A percentile compares a stretch with the other conserved stretches of the same genome.
These are phyloP conservation scores for Psilocybe cyanescens DNA, from an alignment of 768 basidiomycete genomes.

Conservation along the genomic window DNA sequence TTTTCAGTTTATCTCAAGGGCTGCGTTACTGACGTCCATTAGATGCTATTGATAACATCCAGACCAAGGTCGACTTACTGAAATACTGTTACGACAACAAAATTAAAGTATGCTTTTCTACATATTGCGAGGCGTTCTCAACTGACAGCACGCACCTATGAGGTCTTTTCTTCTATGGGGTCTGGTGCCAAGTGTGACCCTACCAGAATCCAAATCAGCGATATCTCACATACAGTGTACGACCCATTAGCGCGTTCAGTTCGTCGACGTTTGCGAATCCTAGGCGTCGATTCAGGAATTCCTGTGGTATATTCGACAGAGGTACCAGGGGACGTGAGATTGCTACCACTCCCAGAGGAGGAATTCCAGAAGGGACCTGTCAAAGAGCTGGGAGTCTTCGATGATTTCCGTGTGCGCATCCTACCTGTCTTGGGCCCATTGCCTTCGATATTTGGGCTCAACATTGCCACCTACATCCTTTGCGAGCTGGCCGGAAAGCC, in stretches of 20 bases:
- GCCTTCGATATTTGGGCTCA: constrained; percentile 89
- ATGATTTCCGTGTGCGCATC: constrained; percentile 93
- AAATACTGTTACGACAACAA: constrained; percentile 81
- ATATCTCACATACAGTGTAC: constrained; percentile 90
- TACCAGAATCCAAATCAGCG: constrained; percentile 92
- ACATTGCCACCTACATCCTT: constrained; percentile 87
- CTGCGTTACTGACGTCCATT: background rate
- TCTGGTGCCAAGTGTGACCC: constrained; percentile 95
- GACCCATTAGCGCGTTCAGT: constrained; percentile 95
- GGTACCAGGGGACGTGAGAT: constrained; percentile 83
- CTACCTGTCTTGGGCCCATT: constrained; percentile 89
- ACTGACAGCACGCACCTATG: constrained; percentile 19
- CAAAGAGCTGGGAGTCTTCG: constrained; percentile 86
- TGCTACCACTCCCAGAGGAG: constrained; percentile 89
- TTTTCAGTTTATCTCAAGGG: background rate
- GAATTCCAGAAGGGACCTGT: constrained; percentile 91
- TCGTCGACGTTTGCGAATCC: constrained; percentile 69
- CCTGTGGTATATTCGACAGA: constrained; percentile 97
- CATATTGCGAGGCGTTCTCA: background rate
- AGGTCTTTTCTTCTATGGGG: constrained; percentile 98
- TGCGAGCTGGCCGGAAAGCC: constrained; percentile 86
- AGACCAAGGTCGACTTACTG: constrained; percentile 93
- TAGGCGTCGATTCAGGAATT: constrained; percentile 66
- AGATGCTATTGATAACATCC: constrained; percentile 98
- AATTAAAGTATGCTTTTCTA: constrained; percentile 64